Base-by-base conservation (phyloP, 148 eudicot species). In the Suaeda aralocaspica region DNA sequence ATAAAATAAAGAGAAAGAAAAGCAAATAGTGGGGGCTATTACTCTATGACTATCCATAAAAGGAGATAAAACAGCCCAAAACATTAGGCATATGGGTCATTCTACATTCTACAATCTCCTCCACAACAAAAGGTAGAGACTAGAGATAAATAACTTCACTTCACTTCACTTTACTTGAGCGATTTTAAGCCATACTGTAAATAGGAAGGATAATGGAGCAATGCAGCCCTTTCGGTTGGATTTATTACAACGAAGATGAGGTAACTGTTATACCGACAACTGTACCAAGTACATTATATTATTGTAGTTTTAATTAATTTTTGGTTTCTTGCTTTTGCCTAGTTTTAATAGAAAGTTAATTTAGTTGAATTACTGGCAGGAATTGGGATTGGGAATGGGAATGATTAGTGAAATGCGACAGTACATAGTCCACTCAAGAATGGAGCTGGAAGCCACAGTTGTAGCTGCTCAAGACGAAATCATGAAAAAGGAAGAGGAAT, bases 401-500 rank as follows among this genome's bases (percentile, higher is more conserved):
- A 71, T 79, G 76, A 88, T 78, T 73, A 73, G 76, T 64, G 96
- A 92, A 10, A 81, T 92, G 78, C 86, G 84, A 69, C 83, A 84
- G 31, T 76, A 83, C 51, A 66, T 89, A n/a, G 14, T 84, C 71
- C 90, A 89, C 70, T 80, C 92, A 60, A 91, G 84, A 67, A 70
- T 86, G 78, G 97, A 89, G 79, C 68, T 89, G 9, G 91, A 92
- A 67, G 89, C 90, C 4, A 80, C 96, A 45, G 64, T 86, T 26
- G 24, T 83, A 9, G 78, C 84, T 49, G 88, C 92, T 10, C 92
- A 87, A 24, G 96, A 89, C 25, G 91, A 92, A 64, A 84, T 92
- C 29, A 71, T 89, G 71, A 92, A 84, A 72, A 92, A 89, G 76
- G 92, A 84, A 26, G 96, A 85, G 70, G 97, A 92, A 73, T 28